phyloP scores from a whole-genome alignment of 495 filamentous ascomycete species.

The Aspergillus sclerotioniger region DNA sequence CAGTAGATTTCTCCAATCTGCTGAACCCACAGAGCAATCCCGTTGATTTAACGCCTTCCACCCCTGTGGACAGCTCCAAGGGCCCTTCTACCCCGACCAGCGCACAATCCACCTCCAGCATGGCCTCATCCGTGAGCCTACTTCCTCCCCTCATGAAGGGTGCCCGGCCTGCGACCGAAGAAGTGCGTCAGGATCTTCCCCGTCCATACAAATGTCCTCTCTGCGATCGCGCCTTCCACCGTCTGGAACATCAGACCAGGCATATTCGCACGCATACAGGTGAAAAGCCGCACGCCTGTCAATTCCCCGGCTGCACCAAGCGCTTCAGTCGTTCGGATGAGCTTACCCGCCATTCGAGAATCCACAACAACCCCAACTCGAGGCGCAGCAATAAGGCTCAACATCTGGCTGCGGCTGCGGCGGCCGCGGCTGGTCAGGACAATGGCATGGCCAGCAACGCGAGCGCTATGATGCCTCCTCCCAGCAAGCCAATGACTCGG shows the following conservation, averaged over 20 bases:
- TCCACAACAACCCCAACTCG: constrained; percentile 98
- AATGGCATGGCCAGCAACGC: constrained; percentile 49
- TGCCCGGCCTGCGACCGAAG: constrained; percentile 57
- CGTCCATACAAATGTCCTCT: constrained; percentile 97
- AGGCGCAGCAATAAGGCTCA: constrained; percentile 88
- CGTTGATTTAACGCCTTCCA: constrained; percentile 22
- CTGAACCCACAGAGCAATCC: constrained; percentile 60
- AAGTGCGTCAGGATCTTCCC: constrained; percentile 74
- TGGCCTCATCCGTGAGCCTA: constrained; percentile 68
- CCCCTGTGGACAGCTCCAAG: constrained; percentile 19
- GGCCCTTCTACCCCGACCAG: constrained; percentile 27
- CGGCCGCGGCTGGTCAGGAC: constrained; percentile 49
- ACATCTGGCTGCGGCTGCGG: constrained; percentile 56
- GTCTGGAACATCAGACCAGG: constrained; percentile 94
- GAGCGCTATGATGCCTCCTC: constrained; percentile 70
- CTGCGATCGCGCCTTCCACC: constrained; percentile 98
- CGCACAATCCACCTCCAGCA: constrained; percentile 47
- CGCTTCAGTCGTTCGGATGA: constrained; percentile 97
- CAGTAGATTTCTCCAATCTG: constrained; percentile 76
- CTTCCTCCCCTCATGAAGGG: constrained; percentile 67
- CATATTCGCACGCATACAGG: constrained; percentile 98
- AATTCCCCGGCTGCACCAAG: constrained; percentile 93
- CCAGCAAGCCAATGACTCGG: constrained; percentile 66
- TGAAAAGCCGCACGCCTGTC: constrained; percentile 96
- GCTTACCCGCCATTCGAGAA: constrained; percentile 92